phyloP scores from a whole-genome alignment of 2,329 filamentous ascomycete genomes.

The Botrytis pseudocinerea region DNA sequence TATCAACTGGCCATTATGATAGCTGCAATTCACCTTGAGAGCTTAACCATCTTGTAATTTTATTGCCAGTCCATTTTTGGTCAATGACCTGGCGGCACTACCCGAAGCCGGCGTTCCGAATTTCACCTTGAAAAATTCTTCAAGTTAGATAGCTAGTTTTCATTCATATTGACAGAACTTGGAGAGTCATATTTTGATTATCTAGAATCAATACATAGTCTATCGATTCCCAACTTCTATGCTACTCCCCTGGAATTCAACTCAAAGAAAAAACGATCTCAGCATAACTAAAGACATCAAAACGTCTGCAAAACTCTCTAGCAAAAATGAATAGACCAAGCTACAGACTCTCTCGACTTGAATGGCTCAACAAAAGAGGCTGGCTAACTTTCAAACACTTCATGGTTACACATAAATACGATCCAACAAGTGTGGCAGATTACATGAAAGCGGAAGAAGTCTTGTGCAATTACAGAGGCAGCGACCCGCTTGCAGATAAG shows the following conservation, averaged over 20 bases:
- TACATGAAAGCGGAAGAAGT: constrained; percentile 7
- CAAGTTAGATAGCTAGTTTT: too few relatives aligned
- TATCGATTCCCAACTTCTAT: too few relatives aligned
- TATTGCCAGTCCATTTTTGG: not conserved
- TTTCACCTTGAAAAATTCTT: not conserved
- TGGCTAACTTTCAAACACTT: constrained; percentile 3
- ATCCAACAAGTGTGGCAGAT: not conserved
- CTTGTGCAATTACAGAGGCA: not conserved
- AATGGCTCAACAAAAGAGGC: constrained; percentile 7
- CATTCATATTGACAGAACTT: not conserved
- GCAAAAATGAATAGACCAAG: not conserved
- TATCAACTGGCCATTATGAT: not conserved
- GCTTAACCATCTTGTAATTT: not conserved
- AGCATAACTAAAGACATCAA: not conserved
- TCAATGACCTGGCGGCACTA: not conserved
- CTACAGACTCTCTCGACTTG: not conserved
- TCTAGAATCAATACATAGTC: too few relatives aligned
- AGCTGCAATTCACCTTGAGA: not conserved
- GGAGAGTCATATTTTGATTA: not conserved
- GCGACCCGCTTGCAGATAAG: constrained; percentile 6
- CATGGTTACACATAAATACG: not conserved
- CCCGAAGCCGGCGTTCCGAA: not conserved
- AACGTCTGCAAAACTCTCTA: not conserved
- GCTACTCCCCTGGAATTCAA: not conserved
- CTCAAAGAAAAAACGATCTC: not conserved